A percentile compares a stretch with the other conserved stretches of the same genome.
These are phyloP conservation scores for Rutstroemia sydowiana DNA, from an alignment of 2,329 filamentous ascomycete genomes.

Conservation along the genomic window DNA sequence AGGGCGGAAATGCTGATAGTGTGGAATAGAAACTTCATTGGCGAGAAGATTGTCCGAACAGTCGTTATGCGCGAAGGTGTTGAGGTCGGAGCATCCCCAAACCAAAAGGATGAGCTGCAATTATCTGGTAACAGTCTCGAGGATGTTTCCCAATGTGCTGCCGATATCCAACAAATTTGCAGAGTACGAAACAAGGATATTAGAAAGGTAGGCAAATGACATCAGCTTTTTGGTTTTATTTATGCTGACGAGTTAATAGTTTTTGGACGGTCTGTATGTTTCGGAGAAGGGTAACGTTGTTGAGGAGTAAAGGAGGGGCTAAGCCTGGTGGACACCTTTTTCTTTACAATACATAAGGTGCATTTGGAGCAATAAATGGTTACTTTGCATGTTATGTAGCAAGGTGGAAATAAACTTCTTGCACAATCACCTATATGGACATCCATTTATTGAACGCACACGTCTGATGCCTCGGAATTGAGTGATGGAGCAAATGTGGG, in stretches of 20 bases:
- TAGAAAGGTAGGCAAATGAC: conserved; percentile 66
- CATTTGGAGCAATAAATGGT: conserved; percentile 19
- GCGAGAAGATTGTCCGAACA: conserved; percentile 97
- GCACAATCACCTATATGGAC: conserved; percentile 6
- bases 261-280: conserved; percentile 99
- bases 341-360: conserved; percentile 19
- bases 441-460: conserved; percentile 4
- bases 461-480: background rate
- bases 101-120: conserved; percentile 96
- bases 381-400: conserved; percentile 30
- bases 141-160: conserved; percentile 93
- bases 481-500: conserved; percentile 1
- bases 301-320: conserved; percentile 42
- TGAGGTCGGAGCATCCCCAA: conserved; percentile 80
- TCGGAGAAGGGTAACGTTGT: conserved; percentile 96
- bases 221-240: background rate
- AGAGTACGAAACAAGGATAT: conserved; percentile 99
- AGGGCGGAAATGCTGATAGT: conserved; percentile 29
- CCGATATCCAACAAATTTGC: conserved; percentile 99
- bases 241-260: conserved; percentile 44
- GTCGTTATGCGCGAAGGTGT: conserved; percentile 87
- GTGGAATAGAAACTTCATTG: conserved; percentile 77
- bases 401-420: conserved; percentile 29
- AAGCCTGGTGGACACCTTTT: conserved; percentile 17
- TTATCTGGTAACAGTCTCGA: conserved; percentile 92